A percentile compares a stretch with the other conserved stretches of the same genome.
These are phyloP conservation scores for Ustilago trichophora DNA, from an alignment of 1,284 basidiomycete genomes.

Conservation along the genomic window DNA sequence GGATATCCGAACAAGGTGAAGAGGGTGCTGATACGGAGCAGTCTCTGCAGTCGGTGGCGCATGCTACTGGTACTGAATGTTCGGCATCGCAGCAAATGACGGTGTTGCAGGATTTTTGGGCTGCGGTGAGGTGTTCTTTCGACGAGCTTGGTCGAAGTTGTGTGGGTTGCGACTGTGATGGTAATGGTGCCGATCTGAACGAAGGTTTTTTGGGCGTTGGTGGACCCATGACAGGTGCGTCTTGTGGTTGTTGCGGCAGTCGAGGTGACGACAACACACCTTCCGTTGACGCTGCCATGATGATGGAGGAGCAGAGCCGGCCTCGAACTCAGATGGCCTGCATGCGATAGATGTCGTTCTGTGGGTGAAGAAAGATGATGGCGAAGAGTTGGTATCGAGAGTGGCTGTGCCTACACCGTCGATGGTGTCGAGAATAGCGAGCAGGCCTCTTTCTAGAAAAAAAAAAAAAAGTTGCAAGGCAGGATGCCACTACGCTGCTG, in stretches of 20 bases:
- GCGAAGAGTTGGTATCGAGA: no score
- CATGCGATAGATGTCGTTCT: no score
- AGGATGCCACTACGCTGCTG: no score
- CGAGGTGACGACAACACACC: conserved; percentile 11
- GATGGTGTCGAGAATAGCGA: no score
- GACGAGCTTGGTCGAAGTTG: neutral
- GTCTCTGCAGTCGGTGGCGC: conserved; percentile 12
- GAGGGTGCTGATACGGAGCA: conserved; percentile 12
- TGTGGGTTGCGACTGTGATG: neutral
- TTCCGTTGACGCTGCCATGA: conserved; percentile 25
- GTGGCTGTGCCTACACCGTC: neutral
- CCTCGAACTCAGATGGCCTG: no score
- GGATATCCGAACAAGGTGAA: conserved; percentile 34
- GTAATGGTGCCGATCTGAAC: neutral
- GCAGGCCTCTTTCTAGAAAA: no score
- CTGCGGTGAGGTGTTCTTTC: neutral
- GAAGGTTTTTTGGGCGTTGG: neutral
- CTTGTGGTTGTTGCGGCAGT: neutral
- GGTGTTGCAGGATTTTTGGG: conserved; percentile 2
- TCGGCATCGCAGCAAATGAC: conserved; percentile 35
- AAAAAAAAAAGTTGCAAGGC: no score
- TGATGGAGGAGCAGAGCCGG: neutral
- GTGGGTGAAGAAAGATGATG: no score
- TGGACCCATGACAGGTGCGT: neutral
- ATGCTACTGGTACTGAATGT: conserved; percentile 7